Base-by-base conservation (phyloP, 2,329 filamentous ascomycete species). In the Hymenoscyphus fructigenus region DNA sequence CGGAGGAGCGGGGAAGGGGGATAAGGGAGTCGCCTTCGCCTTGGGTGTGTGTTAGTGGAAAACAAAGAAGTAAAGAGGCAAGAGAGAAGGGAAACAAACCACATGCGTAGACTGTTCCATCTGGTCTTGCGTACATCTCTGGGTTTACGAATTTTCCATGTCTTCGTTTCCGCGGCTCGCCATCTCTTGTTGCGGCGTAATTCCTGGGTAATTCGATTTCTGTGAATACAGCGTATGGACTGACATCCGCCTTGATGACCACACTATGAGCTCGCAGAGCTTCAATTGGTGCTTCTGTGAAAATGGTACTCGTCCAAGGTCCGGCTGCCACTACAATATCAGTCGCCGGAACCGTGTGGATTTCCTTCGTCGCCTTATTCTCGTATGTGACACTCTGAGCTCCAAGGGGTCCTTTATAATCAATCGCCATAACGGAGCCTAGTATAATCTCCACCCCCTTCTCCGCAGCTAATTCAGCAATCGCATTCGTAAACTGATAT, bases 101-200 rank as follows among this genome's bases (percentile, higher is more conserved):
- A 75, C 95, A 99, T 0, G 92, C 93, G 76, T 99, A 99, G 12
- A 97, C 90, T 75, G 97, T 93, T 63, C 90, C 86, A 75, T 92
- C 90, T 0, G 93, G 93, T 3, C 95, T 85, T 0, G 95, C 91
- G 76, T 99, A 99, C 67, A 98, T 95, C 77, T 99, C 95, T 0
- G 95, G 95, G 29, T 92, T 88, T 14, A 92, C 92, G 20, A 84
- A 84, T 32, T 87, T 84, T 65, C 82, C 82, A 77, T 84, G 85
- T 72, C 78, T 79, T 73, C 82, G 79, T 79, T 79, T 81, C 84
- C 81, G 65, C 80, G 83, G 73, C 77, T 75, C 69, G 72, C 75
- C 65, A 77, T 75, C 60, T 81, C 79, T 83, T 69, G 78, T 80
- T 2, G 82, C 82, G 2, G 85, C 77, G 75, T 88, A 92, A 66